Percentiles rank a stretch among this genome's conserved stretches.
Conservation (phyloP, 331 rosid species). For the Acacia pycnantha region DNA sequence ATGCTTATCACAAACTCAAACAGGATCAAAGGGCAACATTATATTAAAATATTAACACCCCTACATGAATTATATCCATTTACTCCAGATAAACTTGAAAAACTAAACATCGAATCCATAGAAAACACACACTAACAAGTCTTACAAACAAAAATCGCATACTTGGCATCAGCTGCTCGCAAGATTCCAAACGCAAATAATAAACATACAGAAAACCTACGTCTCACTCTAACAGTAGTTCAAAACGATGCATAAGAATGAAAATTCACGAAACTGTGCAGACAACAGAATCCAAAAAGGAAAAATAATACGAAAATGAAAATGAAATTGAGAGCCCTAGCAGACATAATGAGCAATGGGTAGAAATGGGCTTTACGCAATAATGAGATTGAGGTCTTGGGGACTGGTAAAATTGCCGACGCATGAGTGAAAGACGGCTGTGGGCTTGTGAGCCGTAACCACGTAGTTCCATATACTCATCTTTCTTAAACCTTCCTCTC, state of each 20-base stretch:
- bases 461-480: slow-evolving; percentile 96
- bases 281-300: not conserved
- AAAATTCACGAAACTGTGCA: not conserved
- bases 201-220: not conserved
- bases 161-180: not conserved
- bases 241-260: not conserved
- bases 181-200: not conserved
- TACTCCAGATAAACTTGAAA: not conserved
- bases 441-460: slow-evolving; percentile 97
- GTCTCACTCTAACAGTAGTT: not conserved
- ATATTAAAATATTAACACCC: not conserved
- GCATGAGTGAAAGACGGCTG: slow-evolving; percentile 93
- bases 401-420: slow-evolving; percentile 98
- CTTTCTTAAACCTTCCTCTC: not conserved
- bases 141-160: not conserved
- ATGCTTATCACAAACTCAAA: not conserved
- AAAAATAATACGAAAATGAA: not conserved
- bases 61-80: not conserved
- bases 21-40: not conserved
- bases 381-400: slow-evolving; percentile 92
- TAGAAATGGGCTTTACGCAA: slow-evolving; percentile 49
- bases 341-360: not conserved
- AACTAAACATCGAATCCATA: not conserved
- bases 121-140: not conserved
- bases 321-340: slow-evolving; percentile 24